Evolutionary conservation across 176 grass and related monocot species (phyloP), one percentile per base, ranked within the genome.

Genomic region (Carex parvula): DNA sequence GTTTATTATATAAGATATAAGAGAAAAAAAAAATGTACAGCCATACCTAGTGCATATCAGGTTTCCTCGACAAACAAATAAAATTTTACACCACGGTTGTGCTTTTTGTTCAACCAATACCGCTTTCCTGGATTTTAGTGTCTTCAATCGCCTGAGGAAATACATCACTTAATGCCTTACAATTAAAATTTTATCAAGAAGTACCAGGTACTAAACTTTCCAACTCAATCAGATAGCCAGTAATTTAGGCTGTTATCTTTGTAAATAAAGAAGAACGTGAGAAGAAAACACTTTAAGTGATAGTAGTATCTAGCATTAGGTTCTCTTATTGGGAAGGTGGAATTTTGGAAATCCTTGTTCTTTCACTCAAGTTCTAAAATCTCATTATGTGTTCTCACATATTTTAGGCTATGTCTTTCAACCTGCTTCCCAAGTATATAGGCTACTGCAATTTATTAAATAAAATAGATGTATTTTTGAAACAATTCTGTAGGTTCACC

Each of bases 31-130:
- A 29, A 14, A 24, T 21, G 48, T 24, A 42, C 4, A 1, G 44
- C 18, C 54, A 79, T 87, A 95, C 93, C 93, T 92, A 46, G 86
- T 87, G 90, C 79, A 95, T 33, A 95, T 89, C 30, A 95, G 79
- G 3, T 91, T 87, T 55, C 88, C 93, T 66, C 85, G 90, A 84
- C 88, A 95, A 84, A 92, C 80, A 62, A 95, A 95, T 35, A 65
- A 89, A 62, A 95, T 89, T 60, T 86, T 89, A 85, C 93, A 95
- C 24, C 81, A 88, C 9, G 84, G 87, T 71, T 92, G 85, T 20
- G 90, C 93, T 83, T 86, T 82, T 53, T 83, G 74, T 70, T 90
- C 88, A 55, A 95, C 83, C 35, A 54, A 81, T 81, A 84, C 41
- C 58, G 93, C 93, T 82, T 85, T 95, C 88, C 92, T 95, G 32